phyloP scores from a whole-genome alignment of 2,329 filamentous ascomycete species.

The Talaromyces rugulosus region DNA sequence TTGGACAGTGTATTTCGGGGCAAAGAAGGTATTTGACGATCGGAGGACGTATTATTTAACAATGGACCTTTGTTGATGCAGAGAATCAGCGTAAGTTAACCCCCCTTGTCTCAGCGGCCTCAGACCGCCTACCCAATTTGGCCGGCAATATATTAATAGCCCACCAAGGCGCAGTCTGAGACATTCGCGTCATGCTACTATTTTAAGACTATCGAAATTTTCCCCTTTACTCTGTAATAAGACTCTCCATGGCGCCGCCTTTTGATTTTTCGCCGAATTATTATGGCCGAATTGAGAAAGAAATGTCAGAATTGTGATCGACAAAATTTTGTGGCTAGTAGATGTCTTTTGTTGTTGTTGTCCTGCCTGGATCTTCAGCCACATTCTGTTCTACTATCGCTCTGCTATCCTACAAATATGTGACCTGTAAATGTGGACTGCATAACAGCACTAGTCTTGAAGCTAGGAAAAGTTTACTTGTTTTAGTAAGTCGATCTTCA shows the following conservation, averaged over 20 bases:
- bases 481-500: no score
- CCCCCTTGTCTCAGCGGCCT: neutral
- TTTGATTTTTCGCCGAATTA: neutral
- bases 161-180: neutral
- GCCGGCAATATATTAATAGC: neutral
- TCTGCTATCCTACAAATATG: no score
- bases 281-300: neutral
- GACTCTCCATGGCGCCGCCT: neutral
- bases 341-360: no score
- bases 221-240: neutral
- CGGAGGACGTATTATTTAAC: neutral
- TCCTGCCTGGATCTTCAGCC: no score
- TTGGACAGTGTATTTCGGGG: neutral
- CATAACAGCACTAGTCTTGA: no score
- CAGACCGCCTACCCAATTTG: neutral
- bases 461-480: no score
- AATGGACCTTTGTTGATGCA: neutral
- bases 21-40: neutral
- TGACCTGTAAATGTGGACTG: no score
- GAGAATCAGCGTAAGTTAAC: neutral
- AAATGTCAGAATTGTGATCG: neutral
- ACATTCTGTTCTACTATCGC: no score
- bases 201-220: neutral
- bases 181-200: neutral
- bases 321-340: no score